Conservation (phyloP, 352 stramenopile genomes). For the Pythium myriotylum region DNA sequence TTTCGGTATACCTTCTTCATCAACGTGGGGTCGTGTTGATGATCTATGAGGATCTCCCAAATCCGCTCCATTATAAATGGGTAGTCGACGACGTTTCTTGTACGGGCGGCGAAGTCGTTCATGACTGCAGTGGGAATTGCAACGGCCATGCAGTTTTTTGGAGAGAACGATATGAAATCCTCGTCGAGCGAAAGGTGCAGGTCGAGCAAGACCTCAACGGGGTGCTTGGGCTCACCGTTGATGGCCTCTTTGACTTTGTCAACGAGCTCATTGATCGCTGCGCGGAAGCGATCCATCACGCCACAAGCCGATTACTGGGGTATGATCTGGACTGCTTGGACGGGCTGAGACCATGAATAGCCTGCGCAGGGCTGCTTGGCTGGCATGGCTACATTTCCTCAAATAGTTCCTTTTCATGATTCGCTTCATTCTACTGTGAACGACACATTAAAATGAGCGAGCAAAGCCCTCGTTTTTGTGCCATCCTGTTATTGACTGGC, state of each 20-base stretch:
- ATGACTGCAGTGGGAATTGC: conserved; percentile 57
- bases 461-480: conserved; percentile 9
- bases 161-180: conserved; percentile 45
- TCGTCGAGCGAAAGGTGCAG: conserved; percentile 61
- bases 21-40: conserved; percentile 49
- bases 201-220: conserved; percentile 64
- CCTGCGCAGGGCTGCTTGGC: no score
- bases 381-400: no score
- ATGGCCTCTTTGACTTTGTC: conserved; percentile 64
- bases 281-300: conserved; percentile 58
- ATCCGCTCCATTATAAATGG: conserved; percentile 71
- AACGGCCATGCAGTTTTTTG: conserved; percentile 35
- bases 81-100: conserved; percentile 76
- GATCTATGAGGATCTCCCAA: conserved; percentile 68
- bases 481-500: conserved; percentile 21
- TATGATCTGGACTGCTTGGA: no score
- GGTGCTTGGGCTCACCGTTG: conserved; percentile 56
- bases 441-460: conserved; percentile 5
- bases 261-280: conserved; percentile 61
- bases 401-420: no score
- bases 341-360: neutral
- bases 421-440: no score
- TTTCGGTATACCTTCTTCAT: conserved; percentile 53
- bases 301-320: no score
- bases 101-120: conserved; percentile 65